Conservation (phyloP, 345 rosid species). For the Jatropha curcas region DNA sequence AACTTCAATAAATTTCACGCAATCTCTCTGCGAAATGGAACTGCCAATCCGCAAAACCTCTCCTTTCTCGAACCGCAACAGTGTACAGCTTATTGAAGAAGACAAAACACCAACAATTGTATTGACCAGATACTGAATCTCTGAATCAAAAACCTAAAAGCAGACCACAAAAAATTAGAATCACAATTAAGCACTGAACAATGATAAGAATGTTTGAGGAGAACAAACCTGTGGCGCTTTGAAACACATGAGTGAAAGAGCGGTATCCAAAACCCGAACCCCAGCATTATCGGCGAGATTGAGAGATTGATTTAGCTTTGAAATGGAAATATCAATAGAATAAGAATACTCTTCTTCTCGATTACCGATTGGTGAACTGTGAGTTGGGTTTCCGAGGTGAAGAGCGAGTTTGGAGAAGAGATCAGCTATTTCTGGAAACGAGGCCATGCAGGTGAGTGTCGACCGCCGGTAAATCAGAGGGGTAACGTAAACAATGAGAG, state of each 20-base stretch:
- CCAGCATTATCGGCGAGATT: conserved; percentile 45
- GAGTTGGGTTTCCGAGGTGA: conserved; percentile 29
- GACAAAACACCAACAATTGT: conserved; percentile 56
- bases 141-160: conserved; percentile 61
- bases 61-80: conserved; percentile 33
- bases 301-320: conserved; percentile 52
- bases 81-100: conserved; percentile 50
- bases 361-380: background rate
- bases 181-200: background rate
- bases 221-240: conserved; percentile 58
- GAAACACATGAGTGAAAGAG: conserved; percentile 71
- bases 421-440: conserved; percentile 29
- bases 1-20: conserved; percentile 46
- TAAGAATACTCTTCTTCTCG: conserved; percentile 29
- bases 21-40: conserved; percentile 38
- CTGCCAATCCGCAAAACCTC: conserved; percentile 57
- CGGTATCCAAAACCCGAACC: conserved; percentile 59
- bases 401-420: conserved; percentile 55
- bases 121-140: conserved; percentile 48
- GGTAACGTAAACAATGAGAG: too few species aligned
- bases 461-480: background rate
- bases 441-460: conserved; percentile 14
- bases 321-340: conserved; percentile 47
- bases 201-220: background rate
- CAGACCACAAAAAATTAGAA: background rate